Conservation (phyloP, 371 early-diverging fungal genomes). For the Rhizopus sp. region DNA sequence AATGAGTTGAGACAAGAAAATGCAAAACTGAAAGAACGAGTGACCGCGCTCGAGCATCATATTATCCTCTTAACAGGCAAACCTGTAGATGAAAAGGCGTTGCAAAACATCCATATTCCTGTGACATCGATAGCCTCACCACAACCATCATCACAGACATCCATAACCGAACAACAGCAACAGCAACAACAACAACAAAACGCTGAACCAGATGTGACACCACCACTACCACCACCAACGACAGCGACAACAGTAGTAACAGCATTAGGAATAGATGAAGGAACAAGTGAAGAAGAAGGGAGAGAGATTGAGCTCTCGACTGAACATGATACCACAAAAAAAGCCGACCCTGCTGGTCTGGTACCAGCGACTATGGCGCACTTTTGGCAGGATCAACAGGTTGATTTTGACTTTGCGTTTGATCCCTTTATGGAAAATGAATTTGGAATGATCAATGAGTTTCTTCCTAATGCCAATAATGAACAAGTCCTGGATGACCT, state of each 20-base stretch:
- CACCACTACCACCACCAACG: slow-evolving; percentile 22
- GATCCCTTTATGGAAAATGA: slow-evolving; percentile 40
- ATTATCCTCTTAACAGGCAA: slow-evolving; percentile 18
- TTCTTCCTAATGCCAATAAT: slow-evolving; percentile 25
- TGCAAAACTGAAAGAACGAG: slow-evolving; percentile 24
- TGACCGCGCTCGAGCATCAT: slow-evolving; percentile 16
- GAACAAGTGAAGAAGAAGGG: background rate
- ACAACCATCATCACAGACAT: background rate
- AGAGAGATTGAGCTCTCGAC: background rate
- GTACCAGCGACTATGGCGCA: background rate
- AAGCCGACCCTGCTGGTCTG: background rate
- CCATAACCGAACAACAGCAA: slow-evolving; percentile 4
- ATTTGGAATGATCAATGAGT: slow-evolving; percentile 27
- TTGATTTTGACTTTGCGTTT: slow-evolving; percentile 26
- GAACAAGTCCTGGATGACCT: slow-evolving; percentile 31
- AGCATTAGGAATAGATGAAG: background rate
- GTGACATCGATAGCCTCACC: background rate
- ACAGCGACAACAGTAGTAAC: slow-evolving; percentile 3
- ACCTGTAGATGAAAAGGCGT: slow-evolving; percentile 6
- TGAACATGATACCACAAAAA: background rate
- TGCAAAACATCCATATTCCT: background rate
- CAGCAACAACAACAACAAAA: slow-evolving; percentile 23
- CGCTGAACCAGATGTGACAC: slow-evolving; percentile 16
- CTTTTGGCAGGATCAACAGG: background rate
- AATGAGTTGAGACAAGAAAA: slow-evolving; percentile 45